Base-by-base conservation (phyloP, 805 yeast species). In the Barnettozyma botsteinii region DNA sequence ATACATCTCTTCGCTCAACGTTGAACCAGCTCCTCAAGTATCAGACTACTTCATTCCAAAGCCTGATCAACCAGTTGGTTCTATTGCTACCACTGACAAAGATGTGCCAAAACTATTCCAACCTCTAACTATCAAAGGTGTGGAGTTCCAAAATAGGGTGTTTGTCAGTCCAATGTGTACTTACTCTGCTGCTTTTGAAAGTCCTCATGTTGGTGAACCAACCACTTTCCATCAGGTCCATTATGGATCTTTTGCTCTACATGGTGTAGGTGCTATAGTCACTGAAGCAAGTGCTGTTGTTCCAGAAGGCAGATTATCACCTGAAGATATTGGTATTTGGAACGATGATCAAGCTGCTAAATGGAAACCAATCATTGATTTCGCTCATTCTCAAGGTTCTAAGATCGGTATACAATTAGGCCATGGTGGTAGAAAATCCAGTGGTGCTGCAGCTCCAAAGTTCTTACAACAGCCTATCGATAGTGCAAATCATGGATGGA, bases 111-210 rank as follows among this genome's bases (percentile, higher is more conserved):
- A 43, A 27, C 34, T 54, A 7, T 54, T 54, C 45, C 31, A 38
- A 4, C 55, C 55, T 11, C 13, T 52, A 9, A 47, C 28, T 25
- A 49, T 54, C 35, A 51, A 50, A 24, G 33, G 35, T 29, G 37
- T 46, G 29, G 24, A 32, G 4, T 33, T 77, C 17, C 67, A 64
- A 12, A 78, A 78, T 53, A 61, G 83, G 44, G 53, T 75, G 22
- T 77, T 77, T 36, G 75, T 76, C 17, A 66, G 80, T 1, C 79
- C 79, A 33, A 72, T 75, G 78, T 71, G 79, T 51, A 69, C 63
- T 35, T 75, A 74, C 53, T 67, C 78, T 6, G 66, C 72, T 3
- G 42, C 48, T 4, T 37, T 27, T 18, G 21, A 30, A 4, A 57
- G 57, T 15, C 33, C 40, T 2, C 47, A 53, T 3, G 57, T 72